A percentile compares a stretch with the other conserved stretches of the same genome.
Conservation (phyloP, 2,329 filamentous ascomycete genomes). For the Xylaria sp. region DNA sequence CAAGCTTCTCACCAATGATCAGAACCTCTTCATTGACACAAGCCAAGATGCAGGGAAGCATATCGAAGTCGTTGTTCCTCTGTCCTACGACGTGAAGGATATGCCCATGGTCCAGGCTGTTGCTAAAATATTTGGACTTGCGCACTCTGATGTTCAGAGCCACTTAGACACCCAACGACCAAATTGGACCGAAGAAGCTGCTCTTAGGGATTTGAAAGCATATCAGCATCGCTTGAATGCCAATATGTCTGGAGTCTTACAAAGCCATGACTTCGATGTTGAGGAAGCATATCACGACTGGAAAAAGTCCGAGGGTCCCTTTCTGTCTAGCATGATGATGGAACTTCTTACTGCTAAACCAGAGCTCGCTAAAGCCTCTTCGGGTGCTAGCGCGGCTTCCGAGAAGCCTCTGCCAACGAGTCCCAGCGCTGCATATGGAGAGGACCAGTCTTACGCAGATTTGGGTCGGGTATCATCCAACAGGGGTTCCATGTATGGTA, state of each 20-base stretch:
- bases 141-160: conserved; percentile 81
- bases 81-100: conserved; percentile 94
- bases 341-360: conserved; percentile 88
- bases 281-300: conserved; percentile 90
- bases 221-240: conserved; percentile 91
- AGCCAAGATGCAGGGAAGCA: conserved; percentile 71
- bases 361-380: conserved; percentile 81
- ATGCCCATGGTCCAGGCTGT: conserved; percentile 94
- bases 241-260: conserved; percentile 79
- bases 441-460: conserved; percentile 65
- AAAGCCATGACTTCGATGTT: conserved; percentile 86
- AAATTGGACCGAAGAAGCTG: conserved; percentile 91
- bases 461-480: conserved; percentile 63
- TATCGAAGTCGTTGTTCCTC: conserved; percentile 82
- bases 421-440: conserved; percentile 59
- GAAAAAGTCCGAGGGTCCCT: conserved; percentile 89
- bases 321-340: conserved; percentile 92
- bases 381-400: conserved; percentile 56
- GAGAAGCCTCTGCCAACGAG: conserved; percentile 70
- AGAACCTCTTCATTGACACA: conserved; percentile 78
- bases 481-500: conserved; percentile 55
- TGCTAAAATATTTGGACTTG: conserved; percentile 84
- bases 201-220: conserved; percentile 88
- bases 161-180: conserved; percentile 86
- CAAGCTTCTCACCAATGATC: conserved; percentile 92